Conservation (phyloP, 169 alveolate species). For the Eimeria acervulina region DNA sequence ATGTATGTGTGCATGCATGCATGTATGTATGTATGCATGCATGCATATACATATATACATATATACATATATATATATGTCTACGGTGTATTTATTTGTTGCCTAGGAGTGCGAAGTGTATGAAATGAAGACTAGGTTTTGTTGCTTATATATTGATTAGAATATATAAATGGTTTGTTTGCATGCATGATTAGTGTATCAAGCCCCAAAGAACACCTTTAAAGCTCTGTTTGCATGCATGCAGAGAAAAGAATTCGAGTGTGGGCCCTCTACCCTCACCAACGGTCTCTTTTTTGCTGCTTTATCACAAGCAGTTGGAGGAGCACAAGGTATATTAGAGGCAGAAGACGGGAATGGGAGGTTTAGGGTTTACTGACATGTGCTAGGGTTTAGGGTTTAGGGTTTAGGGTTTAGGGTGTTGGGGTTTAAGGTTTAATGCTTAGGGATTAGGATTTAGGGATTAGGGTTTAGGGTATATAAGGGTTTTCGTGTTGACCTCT, state of each 20-base stretch:
- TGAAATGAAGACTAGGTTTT: too few relatives aligned
- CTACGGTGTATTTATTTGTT: too few relatives aligned
- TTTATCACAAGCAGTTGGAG: conserved; percentile 53
- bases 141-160: too few relatives aligned
- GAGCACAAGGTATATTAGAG: conserved; percentile 43
- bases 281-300: conserved; percentile 57
- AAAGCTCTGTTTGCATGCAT: too few relatives aligned
- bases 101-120: too few relatives aligned
- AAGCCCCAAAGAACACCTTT: too few relatives aligned
- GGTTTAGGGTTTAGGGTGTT: too few relatives aligned
- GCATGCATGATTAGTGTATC: too few relatives aligned
- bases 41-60: background rate
- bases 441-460: background rate
- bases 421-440: too few relatives aligned
- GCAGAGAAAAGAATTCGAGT: conserved; percentile 48
- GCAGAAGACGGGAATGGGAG: conserved; percentile 72
- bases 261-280: conserved; percentile 58
- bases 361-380: conserved; percentile 55
- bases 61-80: background rate
- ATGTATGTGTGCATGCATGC: background rate
- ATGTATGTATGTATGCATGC: background rate
- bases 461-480: conserved; percentile 17
- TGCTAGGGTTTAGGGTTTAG: too few relatives aligned
- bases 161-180: too few relatives aligned
- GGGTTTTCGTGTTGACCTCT: too few relatives aligned